A percentile compares a stretch with the other conserved stretches of the same genome.
phyloP scores from a whole-genome alignment of 768 basidiomycete species.

The Gloeostereum incarnatum region DNA sequence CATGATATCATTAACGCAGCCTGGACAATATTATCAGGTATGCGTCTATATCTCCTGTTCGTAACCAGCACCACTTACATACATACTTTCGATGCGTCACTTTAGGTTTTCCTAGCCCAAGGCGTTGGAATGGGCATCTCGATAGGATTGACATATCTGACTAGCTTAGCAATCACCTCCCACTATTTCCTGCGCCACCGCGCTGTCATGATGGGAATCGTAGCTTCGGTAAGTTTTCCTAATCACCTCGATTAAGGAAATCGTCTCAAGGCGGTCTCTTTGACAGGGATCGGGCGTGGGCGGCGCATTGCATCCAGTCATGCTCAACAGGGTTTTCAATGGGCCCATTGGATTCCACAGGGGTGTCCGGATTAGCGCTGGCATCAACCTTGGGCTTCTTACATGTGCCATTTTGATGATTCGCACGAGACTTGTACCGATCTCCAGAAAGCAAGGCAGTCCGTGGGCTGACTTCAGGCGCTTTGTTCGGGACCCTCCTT shows the following conservation, averaged over 20 bases:
- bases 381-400: constrained; percentile 25
- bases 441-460: constrained; percentile 20
- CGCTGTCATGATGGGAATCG: constrained; percentile 40
- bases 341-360: constrained; percentile 41
- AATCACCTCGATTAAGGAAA: constrained; percentile 9
- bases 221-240: constrained; percentile 31
- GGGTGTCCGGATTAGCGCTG: constrained; percentile 41
- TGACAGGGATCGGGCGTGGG: constrained; percentile 46
- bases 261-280: constrained; percentile 10
- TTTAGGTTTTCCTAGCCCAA: constrained; percentile 37
- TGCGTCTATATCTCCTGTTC: no score
- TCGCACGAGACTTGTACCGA: constrained; percentile 31
- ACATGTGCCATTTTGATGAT: constrained; percentile 27
- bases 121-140: constrained; percentile 38
- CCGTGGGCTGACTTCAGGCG: constrained; percentile 16
- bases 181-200: constrained; percentile 40
- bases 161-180: constrained; percentile 32
- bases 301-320: constrained; percentile 51
- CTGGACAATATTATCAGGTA: constrained; percentile 26
- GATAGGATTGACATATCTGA: constrained; percentile 35
- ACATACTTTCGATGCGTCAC: neutral
- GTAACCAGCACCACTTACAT: neutral
- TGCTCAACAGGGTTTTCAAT: constrained; percentile 46
- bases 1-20: constrained; percentile 24
- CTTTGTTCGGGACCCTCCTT: constrained; percentile 37